phyloP scores from a whole-genome alignment of 1,139 yeast genomes.

The Candida dubliniensis region DNA sequence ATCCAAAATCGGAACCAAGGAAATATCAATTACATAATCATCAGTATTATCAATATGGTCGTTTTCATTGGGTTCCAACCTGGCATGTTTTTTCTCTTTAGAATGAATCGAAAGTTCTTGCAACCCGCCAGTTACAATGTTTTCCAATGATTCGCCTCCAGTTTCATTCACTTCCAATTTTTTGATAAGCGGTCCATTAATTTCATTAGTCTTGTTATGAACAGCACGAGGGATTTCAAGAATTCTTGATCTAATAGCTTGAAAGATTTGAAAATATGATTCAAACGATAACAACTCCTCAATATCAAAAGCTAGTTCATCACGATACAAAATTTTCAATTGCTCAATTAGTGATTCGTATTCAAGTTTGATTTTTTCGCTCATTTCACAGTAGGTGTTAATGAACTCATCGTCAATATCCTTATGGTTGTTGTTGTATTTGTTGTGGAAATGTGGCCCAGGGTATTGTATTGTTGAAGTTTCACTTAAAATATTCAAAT shows the following conservation, averaged over 20 bases:
- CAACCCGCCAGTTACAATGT: constrained; percentile 3
- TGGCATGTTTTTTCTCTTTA: constrained; percentile 3
- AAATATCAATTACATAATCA: constrained; percentile 50
- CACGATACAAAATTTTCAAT: constrained; percentile 13
- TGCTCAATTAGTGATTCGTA: constrained; percentile 17
- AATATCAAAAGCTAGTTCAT: constrained; percentile 13
- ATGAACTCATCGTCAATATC: constrained; percentile 12
- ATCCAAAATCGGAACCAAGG: constrained; percentile 66
- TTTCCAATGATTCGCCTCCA: constrained; percentile 6
- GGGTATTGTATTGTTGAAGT: constrained; percentile 18
- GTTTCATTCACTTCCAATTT: constrained; percentile 7
- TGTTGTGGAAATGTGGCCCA: neutral
- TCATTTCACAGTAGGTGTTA: constrained; percentile 17
- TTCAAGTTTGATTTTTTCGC: constrained; percentile 12
- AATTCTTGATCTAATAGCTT: constrained; percentile 57
- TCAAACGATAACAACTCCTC: constrained; percentile 21
- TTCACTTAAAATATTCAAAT: constrained; percentile 27
- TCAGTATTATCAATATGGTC: constrained; percentile 13
- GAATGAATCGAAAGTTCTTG: constrained; percentile 7
- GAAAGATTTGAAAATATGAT: constrained; percentile 40
- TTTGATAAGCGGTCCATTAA: constrained; percentile 7
- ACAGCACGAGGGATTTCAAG: constrained; percentile 57
- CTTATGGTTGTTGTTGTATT: constrained; percentile 1
- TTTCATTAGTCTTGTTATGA: constrained; percentile 11
- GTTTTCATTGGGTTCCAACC: neutral